phyloP scores from a whole-genome alignment of 495 filamentous ascomycete genomes.

The Penicillium dipodomyicola region DNA sequence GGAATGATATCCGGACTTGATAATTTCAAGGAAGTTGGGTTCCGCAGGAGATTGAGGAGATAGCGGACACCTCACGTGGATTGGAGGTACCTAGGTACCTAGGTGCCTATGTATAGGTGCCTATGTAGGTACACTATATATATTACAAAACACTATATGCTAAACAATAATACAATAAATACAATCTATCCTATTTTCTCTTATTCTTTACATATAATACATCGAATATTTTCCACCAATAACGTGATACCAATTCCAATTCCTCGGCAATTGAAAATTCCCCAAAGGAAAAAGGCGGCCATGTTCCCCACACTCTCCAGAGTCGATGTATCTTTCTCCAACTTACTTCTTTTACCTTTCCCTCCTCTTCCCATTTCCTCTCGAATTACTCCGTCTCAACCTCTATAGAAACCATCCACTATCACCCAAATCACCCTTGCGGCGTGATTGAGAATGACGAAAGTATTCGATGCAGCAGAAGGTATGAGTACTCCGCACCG shows the following conservation, averaged over 20 bases:
- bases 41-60: too few species aligned
- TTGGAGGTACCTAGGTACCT: neutral
- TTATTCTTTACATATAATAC: neutral
- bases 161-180: too few species aligned
- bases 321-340: conserved; percentile 19
- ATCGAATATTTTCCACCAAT: conserved; percentile 33
- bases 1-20: neutral
- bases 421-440: neutral
- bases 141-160: too few species aligned
- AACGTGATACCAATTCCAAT: conserved; percentile 16
- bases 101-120: too few species aligned
- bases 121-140: too few species aligned
- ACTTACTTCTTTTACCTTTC: conserved; percentile 8
- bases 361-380: neutral
- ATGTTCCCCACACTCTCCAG: conserved; percentile 29
- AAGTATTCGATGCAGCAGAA: conserved; percentile 47
- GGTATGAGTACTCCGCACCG: conserved; percentile 30
- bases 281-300: conserved; percentile 31
- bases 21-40: neutral
- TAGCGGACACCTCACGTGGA: conserved; percentile 23
- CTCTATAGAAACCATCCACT: neutral
- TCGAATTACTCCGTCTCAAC: neutral
- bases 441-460: conserved; percentile 34
- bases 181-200: neutral
- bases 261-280: conserved; percentile 37